Evolutionary conservation across 306 rosid genomes (phyloP).

Genomic region (Gastrolobium villosum): DNA sequence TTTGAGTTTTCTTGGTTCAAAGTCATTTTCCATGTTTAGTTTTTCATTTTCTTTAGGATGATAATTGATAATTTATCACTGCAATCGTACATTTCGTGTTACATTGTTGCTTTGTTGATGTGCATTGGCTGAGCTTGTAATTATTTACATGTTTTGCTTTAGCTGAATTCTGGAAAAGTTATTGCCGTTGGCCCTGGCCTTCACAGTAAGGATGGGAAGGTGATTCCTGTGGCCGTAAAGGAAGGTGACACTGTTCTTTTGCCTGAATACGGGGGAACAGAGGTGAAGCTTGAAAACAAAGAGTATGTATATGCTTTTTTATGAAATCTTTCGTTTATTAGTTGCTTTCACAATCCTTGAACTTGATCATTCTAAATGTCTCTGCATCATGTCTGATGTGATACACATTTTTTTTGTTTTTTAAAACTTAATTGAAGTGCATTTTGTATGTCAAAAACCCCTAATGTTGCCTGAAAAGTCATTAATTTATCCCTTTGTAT

Average conservation of each 20-base stretch:
- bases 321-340: neutral
- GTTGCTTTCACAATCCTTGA: neutral
- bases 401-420: neutral
- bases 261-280: constrained; percentile 81
- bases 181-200: constrained; percentile 73
- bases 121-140: neutral
- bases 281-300: constrained; percentile 77
- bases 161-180: constrained; percentile 81
- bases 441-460: neutral
- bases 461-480: constrained; percentile 1
- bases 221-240: constrained; percentile 64
- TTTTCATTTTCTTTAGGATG: neutral
- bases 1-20: neutral
- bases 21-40: neutral
- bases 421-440: neutral
- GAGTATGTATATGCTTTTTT: constrained; percentile 58
- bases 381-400: neutral
- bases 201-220: constrained; percentile 68
- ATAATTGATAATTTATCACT: neutral
- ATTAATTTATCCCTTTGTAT: neutral
- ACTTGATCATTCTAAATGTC: constrained; percentile 8
- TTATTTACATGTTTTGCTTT: constrained; percentile 21
- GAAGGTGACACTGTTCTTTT: constrained; percentile 86
- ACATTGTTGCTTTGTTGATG: constrained; percentile 25
- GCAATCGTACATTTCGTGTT: constrained; percentile 5